Base-by-base conservation (phyloP, 768 basidiomycete species). In the Agaricus subrufescens region DNA sequence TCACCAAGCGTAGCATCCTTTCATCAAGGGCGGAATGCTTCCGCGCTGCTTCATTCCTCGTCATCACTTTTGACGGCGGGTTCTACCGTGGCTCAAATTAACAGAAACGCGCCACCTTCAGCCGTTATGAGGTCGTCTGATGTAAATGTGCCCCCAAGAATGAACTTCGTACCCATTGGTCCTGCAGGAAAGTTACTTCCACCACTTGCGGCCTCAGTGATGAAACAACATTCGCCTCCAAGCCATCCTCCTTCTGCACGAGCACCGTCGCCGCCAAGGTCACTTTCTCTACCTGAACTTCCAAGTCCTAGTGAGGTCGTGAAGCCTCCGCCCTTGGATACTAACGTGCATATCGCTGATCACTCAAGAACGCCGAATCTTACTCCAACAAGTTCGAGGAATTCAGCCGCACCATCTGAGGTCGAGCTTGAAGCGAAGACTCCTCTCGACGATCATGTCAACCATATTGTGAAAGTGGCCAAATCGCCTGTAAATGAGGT, bases 161-260 rank as follows among this genome's bases (percentile, higher is more conserved):
- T 53, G 52, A 46, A 45, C 7, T 31, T 46, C 23, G 52, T 53
- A n/a, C 44, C 43, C n/a, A 53, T 53, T 38, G 52, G 52, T 11
- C 52, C 52, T 6, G 34, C 52, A 23, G 52, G 52, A 15, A 45
- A 46, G 34, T 14, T 53, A 14, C 27, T 53, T 29, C 44, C 52
- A 6, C 52, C 52, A n/a, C 52, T 53, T 19, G 10, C 23, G 27
- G 52, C 52, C 37, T 48, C 40, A 8, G 39, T 48, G 6, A 15
- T 31, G 47, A 49, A 40, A 42, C 54, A 44, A 5, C 11, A 23
- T n/a, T 42, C 46, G 11, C 38, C 54, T 4, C 25, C 54, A 9
- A 50, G n/a, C 37, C 30, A 2, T 37, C 52, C 34, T 14, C 19
- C 34, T 37, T 27, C 26, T 23, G 19, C 12, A 42, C 39, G 39